Conservation (phyloP, 805 yeast genomes). For the Candida nitratophila region DNA sequence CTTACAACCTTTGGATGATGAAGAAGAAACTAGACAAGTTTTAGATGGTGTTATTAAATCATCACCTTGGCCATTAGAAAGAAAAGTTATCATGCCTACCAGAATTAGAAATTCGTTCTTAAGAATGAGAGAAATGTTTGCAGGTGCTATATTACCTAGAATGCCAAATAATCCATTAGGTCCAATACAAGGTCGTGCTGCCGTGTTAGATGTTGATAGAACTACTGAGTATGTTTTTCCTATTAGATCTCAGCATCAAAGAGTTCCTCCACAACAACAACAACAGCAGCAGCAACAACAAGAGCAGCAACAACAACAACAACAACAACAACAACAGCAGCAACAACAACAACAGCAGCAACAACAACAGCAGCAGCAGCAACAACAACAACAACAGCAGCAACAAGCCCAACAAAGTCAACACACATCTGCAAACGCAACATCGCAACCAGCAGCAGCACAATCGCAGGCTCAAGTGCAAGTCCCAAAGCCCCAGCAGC, state of each 20-base stretch:
- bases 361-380: slow-evolving; percentile 9
- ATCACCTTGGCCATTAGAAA: slow-evolving; percentile 76
- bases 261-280: slow-evolving; percentile 9
- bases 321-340: slow-evolving; percentile 15
- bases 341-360: slow-evolving; percentile 8
- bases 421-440: slow-evolving; percentile 6
- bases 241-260: slow-evolving; percentile 41
- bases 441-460: slow-evolving; percentile 3
- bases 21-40: slow-evolving; percentile 89
- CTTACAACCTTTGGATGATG: slow-evolving; percentile 59
- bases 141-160: slow-evolving; percentile 69
- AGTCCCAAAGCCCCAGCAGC: slow-evolving; percentile 2
- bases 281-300: slow-evolving; percentile 6
- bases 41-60: slow-evolving; percentile 81
- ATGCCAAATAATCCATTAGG: slow-evolving; percentile 56
- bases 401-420: slow-evolving; percentile 6
- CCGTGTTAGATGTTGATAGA: slow-evolving; percentile 65
- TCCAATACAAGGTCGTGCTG: slow-evolving; percentile 73
- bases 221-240: slow-evolving; percentile 57
- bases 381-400: slow-evolving; percentile 7
- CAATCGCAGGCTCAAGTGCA: not conserved
- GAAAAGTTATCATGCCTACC: slow-evolving; percentile 63
- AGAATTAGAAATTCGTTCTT: slow-evolving; percentile 66
- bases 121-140: slow-evolving; percentile 91
- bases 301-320: slow-evolving; percentile 12